phyloP scores from a whole-genome alignment of 805 yeast genomes.

The Yarrowia sp. region DNA sequence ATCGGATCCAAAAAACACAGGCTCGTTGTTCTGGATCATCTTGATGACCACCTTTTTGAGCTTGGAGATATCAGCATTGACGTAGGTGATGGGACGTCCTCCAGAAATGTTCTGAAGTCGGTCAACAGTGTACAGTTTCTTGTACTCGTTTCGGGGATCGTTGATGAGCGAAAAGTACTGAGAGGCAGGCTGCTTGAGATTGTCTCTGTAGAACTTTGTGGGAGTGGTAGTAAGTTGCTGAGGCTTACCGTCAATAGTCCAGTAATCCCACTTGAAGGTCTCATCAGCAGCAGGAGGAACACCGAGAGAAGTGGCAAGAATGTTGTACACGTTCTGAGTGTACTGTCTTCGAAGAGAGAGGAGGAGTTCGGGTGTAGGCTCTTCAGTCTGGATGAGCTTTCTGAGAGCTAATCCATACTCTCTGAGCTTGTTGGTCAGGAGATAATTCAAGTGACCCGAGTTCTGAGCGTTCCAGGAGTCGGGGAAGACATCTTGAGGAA shows the following conservation, averaged over 20 bases:
- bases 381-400: constrained; percentile 43
- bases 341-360: constrained; percentile 36
- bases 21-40: constrained; percentile 68
- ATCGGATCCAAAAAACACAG: constrained; percentile 86
- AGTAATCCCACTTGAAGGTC: constrained; percentile 68
- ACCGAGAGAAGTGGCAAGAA: constrained; percentile 69
- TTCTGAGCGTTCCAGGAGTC: constrained; percentile 60
- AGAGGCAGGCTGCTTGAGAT: constrained; percentile 38
- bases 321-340: constrained; percentile 63
- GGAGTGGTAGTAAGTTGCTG: constrained; percentile 54
- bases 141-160: constrained; percentile 76
- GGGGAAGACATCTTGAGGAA: constrained; percentile 71
- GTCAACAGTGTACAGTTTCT: constrained; percentile 65
- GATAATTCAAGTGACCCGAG: constrained; percentile 52
- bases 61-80: constrained; percentile 62
- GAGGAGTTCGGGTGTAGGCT: constrained; percentile 29
- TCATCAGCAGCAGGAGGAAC: constrained; percentile 74
- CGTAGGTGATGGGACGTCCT: constrained; percentile 50
- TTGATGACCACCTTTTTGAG: constrained; percentile 62
- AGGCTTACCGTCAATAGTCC: constrained; percentile 64
- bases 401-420: constrained; percentile 75
- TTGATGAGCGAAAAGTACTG: constrained; percentile 63
- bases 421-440: constrained; percentile 67
- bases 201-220: constrained; percentile 57
- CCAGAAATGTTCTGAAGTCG: constrained; percentile 69